Conservation (phyloP, 2,329 filamentous ascomycete genomes). For the Zymoseptoria ardabiliae region DNA sequence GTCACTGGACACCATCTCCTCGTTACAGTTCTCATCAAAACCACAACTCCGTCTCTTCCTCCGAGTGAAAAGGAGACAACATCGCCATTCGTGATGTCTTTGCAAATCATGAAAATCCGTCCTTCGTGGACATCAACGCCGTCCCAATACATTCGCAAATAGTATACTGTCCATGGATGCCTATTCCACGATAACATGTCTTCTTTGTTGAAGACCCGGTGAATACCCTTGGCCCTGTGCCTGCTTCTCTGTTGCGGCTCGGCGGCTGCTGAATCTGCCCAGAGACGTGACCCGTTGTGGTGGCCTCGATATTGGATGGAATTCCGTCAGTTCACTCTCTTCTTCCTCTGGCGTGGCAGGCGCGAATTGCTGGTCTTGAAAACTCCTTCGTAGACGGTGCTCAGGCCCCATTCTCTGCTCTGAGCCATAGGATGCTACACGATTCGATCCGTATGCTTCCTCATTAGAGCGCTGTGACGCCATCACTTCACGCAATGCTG, state of each 20-base stretch:
- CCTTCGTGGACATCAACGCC: background rate
- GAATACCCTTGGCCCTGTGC: background rate
- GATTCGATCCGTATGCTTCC: conserved; percentile 8
- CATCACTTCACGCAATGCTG: conserved; percentile 10
- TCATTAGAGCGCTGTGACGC: conserved; percentile 10
- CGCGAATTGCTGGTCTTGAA: conserved; percentile 2
- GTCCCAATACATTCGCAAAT: background rate
- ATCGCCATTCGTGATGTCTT: background rate
- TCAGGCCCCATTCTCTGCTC: conserved; percentile 1
- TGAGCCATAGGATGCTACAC: conserved; percentile 2
- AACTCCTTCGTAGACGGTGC: conserved; percentile 2
- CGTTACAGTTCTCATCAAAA: background rate
- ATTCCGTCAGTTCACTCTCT: conserved; percentile 6
- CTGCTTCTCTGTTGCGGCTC: background rate
- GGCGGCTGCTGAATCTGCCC: conserved; percentile 1
- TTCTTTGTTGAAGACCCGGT: conserved; percentile 12
- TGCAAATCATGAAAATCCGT: background rate
- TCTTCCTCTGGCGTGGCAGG: conserved; percentile 6
- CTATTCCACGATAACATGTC: conserved; percentile 14
- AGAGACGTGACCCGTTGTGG: conserved; percentile 9
- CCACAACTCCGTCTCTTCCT: background rate
- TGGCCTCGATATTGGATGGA: conserved; percentile 8
- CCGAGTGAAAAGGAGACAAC: background rate
- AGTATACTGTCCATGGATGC: conserved; percentile 9
- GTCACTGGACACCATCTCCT: background rate